A percentile compares a stretch with the other conserved stretches of the same genome.
Conservation (phyloP, 176 grass and related monocot species). For the Rhynchospora pubera region DNA sequence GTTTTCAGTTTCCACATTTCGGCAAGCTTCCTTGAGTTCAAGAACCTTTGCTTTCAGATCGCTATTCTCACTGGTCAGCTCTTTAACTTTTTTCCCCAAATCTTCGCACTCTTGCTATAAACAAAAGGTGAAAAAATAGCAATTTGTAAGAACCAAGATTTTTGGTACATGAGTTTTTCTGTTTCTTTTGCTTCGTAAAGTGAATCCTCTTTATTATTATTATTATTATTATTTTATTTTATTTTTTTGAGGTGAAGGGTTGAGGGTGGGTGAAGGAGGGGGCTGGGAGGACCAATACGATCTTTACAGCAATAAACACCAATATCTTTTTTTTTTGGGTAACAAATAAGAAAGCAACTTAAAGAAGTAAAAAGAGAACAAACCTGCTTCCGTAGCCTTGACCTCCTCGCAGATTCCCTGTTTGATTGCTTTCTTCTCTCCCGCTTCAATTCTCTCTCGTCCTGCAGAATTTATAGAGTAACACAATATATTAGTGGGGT, state of each 20-base stretch:
- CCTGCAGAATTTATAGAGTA: constrained; percentile 29
- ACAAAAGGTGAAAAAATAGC: neutral
- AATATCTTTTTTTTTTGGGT: neutral
- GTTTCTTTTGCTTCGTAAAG: neutral
- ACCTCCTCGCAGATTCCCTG: constrained; percentile 87
- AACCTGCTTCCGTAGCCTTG: constrained; percentile 93
- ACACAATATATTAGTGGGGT: neutral
- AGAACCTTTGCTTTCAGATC: constrained; percentile 17
- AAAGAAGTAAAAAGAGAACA: constrained; percentile 6
- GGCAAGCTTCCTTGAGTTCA: constrained; percentile 19
- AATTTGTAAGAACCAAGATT: neutral
- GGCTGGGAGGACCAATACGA: too few species aligned
- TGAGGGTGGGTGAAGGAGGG: too few species aligned
- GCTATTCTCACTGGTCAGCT: constrained; percentile 27
- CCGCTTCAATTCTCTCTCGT: constrained; percentile 78
- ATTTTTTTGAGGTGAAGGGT: too few species aligned
- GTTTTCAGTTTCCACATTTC: constrained; percentile 22
- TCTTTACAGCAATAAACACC: neutral
- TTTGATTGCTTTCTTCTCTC: constrained; percentile 95
- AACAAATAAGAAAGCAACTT: constrained; percentile 15
- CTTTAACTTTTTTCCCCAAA: constrained; percentile 20
- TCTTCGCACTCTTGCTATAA: constrained; percentile 32
- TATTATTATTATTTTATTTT: too few species aligned
- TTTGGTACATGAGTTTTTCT: neutral
- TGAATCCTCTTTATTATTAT: neutral